Conservation (phyloP, 495 filamentous ascomycete species). For the Podospora conica region DNA sequence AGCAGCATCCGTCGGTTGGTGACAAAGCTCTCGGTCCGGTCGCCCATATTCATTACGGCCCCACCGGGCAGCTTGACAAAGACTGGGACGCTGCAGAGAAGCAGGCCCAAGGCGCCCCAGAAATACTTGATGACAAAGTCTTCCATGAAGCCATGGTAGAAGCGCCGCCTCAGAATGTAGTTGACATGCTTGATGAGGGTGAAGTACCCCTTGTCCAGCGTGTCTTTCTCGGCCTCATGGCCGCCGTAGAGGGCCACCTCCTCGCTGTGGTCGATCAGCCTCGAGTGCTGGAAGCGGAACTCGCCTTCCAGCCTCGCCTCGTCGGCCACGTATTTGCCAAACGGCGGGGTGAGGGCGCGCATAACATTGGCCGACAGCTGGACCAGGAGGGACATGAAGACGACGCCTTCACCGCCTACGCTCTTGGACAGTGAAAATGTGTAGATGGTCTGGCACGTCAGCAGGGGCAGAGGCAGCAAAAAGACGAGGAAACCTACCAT, state of each 20-base stretch:
- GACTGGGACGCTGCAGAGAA: constrained; percentile 93
- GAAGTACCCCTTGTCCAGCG: constrained; percentile 95
- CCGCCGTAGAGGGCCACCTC: constrained; percentile 90
- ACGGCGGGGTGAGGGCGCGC: constrained; percentile 93
- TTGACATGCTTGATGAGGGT: constrained; percentile 99
- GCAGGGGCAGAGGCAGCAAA: neutral
- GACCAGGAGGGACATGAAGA: constrained; percentile 89
- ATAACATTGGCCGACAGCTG: constrained; percentile 89
- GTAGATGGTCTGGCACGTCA: constrained; percentile 60
- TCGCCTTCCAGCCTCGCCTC: constrained; percentile 93
- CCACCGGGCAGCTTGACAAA: constrained; percentile 85
- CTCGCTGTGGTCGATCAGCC: constrained; percentile 91
- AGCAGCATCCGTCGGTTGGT: constrained; percentile 89
- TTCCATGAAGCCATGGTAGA: constrained; percentile 98
- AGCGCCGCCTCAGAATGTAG: constrained; percentile 77
- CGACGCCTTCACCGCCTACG: constrained; percentile 88
- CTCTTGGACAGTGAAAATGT: constrained; percentile 87
- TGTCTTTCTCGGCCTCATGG: constrained; percentile 95
- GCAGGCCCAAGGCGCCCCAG: constrained; percentile 89
- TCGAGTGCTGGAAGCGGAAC: constrained; percentile 90
- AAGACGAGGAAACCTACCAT: constrained; percentile 51
- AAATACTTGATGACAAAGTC: constrained; percentile 99
- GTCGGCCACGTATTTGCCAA: constrained; percentile 96
- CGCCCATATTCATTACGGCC: constrained; percentile 66
- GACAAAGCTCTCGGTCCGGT: constrained; percentile 91